These are phyloP conservation scores for Lojkania enalia DNA, from an alignment of 2,329 filamentous ascomycete species.

Conservation along the genomic window DNA sequence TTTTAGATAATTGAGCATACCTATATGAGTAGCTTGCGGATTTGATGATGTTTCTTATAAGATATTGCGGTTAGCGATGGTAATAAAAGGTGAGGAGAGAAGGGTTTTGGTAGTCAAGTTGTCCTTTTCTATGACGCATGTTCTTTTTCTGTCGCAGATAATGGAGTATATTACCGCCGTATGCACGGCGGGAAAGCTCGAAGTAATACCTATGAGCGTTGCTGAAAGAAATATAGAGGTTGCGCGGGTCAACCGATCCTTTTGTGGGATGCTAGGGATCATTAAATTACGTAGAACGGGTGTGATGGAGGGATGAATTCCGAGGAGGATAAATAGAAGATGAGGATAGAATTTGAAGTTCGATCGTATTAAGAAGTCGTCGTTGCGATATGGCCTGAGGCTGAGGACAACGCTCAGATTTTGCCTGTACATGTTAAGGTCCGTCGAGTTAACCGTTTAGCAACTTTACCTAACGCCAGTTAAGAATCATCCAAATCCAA, in stretches of 20 bases:
- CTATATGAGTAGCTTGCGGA: conserved; percentile 6
- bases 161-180: conserved; percentile 62
- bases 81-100: conserved; percentile 56
- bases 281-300: conserved; percentile 54
- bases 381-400: conserved; percentile 55
- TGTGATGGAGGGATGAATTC: conserved; percentile 57
- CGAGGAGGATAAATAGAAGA: conserved; percentile 58
- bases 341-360: conserved; percentile 53
- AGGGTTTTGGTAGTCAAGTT: conserved; percentile 50
- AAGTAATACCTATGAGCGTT: conserved; percentile 33
- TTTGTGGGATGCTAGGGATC: conserved; percentile 27
- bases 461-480: too few species aligned
- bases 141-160: conserved; percentile 55
- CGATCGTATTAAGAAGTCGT: conserved; percentile 30
- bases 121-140: conserved; percentile 61
- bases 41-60: conserved; percentile 18
- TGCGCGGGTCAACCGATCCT: background rate
- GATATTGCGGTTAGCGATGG: conserved; percentile 60
- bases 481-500: conserved; percentile 56
- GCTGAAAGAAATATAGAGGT: conserved; percentile 2
- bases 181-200: conserved; percentile 41
- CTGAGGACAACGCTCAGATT: conserved; percentile 55
- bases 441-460: conserved; percentile 35
- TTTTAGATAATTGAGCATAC: conserved; percentile 15
- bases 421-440: conserved; percentile 33